Evolutionary conservation across 2,329 filamentous ascomycete genomes (phyloP).

Genomic region (Epichloe baconii): DNA sequence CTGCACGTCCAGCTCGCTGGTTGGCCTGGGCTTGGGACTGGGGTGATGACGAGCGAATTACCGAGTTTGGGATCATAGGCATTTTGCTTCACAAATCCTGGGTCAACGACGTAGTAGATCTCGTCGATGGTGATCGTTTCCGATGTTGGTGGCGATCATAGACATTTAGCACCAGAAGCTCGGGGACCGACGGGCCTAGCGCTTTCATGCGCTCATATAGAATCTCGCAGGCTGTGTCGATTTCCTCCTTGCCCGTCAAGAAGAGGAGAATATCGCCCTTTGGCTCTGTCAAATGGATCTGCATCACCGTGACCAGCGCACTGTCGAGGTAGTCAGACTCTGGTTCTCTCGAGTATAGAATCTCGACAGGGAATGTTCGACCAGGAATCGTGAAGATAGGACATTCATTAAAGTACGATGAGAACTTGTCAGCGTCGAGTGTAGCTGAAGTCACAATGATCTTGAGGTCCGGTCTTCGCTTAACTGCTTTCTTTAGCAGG

Average conservation of each 20-base stretch:
- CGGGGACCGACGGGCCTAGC: slow-evolving; percentile 77
- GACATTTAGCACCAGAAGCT: slow-evolving; percentile 78
- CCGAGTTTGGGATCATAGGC: slow-evolving; percentile 94
- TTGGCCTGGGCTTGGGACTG: slow-evolving; percentile 95
- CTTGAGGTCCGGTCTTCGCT: slow-evolving; percentile 75
- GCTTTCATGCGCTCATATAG: slow-evolving; percentile 94
- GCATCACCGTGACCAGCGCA: slow-evolving; percentile 92
- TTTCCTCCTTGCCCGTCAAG: slow-evolving; percentile 94
- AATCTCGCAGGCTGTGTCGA: slow-evolving; percentile 88
- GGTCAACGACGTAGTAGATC: slow-evolving; percentile 94
- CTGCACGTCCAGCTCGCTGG: slow-evolving; percentile 83
- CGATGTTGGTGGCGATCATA: slow-evolving; percentile 98
- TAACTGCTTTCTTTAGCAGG: slow-evolving; percentile 83
- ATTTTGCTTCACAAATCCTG: slow-evolving; percentile 95
- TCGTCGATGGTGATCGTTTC: slow-evolving; percentile 98
- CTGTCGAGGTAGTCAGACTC: slow-evolving; percentile 93
- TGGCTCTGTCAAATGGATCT: slow-evolving; percentile 89
- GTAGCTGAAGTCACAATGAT: slow-evolving; percentile 95
- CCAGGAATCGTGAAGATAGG: slow-evolving; percentile 96
- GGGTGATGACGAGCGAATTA: slow-evolving; percentile 87
- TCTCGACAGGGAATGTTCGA: slow-evolving; percentile 86
- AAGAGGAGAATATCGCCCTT: slow-evolving; percentile 92
- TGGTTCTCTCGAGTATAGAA: slow-evolving; percentile 88
- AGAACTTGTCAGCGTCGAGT: slow-evolving; percentile 94
- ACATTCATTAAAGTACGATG: slow-evolving; percentile 86